phyloP scores from a whole-genome alignment of 345 rosid species.

The Kandelia obovata region DNA sequence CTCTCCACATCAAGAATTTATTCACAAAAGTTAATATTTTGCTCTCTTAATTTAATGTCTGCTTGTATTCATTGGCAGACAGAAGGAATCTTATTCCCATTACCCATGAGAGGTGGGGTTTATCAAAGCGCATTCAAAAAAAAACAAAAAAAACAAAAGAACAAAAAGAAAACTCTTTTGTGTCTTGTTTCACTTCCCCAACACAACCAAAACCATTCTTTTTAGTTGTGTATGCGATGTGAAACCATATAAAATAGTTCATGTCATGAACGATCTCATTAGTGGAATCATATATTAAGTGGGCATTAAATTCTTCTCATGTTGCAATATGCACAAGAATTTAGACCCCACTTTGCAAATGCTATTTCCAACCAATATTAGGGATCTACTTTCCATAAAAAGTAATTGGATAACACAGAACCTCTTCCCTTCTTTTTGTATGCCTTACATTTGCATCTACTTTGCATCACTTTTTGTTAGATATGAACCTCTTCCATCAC shows the following conservation, averaged over 20 bases:
- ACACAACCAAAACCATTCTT: conserved; percentile 29
- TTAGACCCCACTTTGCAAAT: no score
- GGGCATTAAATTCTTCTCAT: conserved; percentile 6
- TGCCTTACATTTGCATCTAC: conserved; percentile 8
- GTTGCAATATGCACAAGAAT: no score
- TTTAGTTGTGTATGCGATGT: neutral
- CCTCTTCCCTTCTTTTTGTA: conserved; percentile 12
- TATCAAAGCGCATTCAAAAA: conserved; percentile 14
- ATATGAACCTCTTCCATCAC: neutral
- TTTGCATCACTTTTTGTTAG: conserved; percentile 8
- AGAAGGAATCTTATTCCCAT: conserved; percentile 37
- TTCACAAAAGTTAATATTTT: no score
- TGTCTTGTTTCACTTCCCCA: conserved; percentile 23
- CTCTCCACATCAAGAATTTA: no score
- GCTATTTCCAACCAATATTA: neutral
- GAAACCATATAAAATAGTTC: no score
- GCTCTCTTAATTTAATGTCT: neutral
- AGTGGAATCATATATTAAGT: conserved; percentile 19
- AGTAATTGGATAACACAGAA: conserved; percentile 20
- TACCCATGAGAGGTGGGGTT: conserved; percentile 26
- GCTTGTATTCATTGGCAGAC: conserved; percentile 30
- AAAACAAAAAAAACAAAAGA: neutral
- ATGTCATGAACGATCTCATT: neutral
- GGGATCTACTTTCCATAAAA: conserved; percentile 17
- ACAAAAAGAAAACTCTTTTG: neutral